A percentile compares a stretch with the other conserved stretches of the same genome.
Conservation (phyloP, 768 basidiomycete genomes). For the Clitopilus hobsonii region DNA sequence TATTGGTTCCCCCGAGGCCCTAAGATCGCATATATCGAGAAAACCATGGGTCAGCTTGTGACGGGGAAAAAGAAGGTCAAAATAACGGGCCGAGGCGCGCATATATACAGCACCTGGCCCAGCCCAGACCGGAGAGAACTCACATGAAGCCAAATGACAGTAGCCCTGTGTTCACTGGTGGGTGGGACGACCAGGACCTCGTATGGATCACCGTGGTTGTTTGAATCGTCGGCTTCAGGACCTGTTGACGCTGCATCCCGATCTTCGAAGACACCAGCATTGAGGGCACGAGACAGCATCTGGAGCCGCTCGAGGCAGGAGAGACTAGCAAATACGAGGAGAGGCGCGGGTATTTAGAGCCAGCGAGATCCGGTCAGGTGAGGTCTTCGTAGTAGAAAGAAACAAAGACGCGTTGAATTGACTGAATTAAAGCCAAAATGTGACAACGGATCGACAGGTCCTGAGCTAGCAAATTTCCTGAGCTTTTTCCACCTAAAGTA, state of each 20-base stretch:
- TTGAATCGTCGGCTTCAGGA: too few species aligned
- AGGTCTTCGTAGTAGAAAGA: too few species aligned
- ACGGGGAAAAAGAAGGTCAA: too few species aligned
- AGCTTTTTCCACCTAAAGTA: neutral
- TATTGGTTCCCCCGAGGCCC: constrained; percentile 47
- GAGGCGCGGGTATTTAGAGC: too few species aligned
- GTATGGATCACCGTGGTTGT: neutral
- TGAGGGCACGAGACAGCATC: neutral
- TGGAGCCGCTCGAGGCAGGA: too few species aligned
- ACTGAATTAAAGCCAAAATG: neutral
- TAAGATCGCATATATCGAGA: constrained; percentile 10
- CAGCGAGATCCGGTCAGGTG: too few species aligned
- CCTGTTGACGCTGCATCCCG: neutral
- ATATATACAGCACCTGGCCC: neutral
- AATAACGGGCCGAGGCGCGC: too few species aligned
- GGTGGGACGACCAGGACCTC: constrained; percentile 6
- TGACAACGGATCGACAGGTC: neutral
- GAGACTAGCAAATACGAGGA: too few species aligned
- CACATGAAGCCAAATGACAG: constrained; percentile 69
- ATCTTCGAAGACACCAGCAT: neutral
- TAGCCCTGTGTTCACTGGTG: constrained; percentile 36
- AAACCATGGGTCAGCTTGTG: neutral
- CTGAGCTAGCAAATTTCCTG: too few species aligned
- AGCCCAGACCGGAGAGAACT: constrained; percentile 17
- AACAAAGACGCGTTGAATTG: too few species aligned